phyloP scores from a whole-genome alignment of 306 rosid genomes.

The Luffa aegyptiaca region DNA sequence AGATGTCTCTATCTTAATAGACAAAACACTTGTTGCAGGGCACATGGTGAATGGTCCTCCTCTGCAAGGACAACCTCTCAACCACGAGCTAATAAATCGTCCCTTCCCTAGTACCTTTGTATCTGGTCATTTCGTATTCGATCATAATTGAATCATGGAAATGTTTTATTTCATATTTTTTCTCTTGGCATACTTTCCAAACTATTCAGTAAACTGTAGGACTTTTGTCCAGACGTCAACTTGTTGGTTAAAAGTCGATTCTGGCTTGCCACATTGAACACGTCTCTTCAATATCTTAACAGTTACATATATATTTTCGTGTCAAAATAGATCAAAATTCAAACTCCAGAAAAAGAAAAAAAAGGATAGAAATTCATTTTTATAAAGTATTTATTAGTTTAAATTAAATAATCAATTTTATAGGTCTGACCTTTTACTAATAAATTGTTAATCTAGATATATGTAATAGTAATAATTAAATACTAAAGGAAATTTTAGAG shows the following conservation, averaged over 20 bases:
- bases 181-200: not conserved
- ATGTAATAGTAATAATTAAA: not conserved
- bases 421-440: not conserved
- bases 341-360: too few species aligned
- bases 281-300: not conserved
- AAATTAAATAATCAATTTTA: not conserved
- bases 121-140: not conserved
- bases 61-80: not conserved
- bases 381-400: not conserved
- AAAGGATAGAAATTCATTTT: not conserved
- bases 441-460: not conserved
- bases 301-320: not conserved
- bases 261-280: not conserved
- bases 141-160: too few species aligned
- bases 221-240: not conserved
- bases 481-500: not conserved
- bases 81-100: not conserved
- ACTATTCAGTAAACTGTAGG: not conserved
- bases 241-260: not conserved
- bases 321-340: too few species aligned
- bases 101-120: not conserved
- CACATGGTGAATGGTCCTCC: not conserved
- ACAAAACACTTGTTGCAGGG: not conserved
- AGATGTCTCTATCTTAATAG: not conserved
- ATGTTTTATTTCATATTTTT: too few species aligned